A percentile compares a stretch with the other conserved stretches of the same genome.
phyloP scores from a whole-genome alignment of 805 yeast species.

The Metschnikowia similis region DNA sequence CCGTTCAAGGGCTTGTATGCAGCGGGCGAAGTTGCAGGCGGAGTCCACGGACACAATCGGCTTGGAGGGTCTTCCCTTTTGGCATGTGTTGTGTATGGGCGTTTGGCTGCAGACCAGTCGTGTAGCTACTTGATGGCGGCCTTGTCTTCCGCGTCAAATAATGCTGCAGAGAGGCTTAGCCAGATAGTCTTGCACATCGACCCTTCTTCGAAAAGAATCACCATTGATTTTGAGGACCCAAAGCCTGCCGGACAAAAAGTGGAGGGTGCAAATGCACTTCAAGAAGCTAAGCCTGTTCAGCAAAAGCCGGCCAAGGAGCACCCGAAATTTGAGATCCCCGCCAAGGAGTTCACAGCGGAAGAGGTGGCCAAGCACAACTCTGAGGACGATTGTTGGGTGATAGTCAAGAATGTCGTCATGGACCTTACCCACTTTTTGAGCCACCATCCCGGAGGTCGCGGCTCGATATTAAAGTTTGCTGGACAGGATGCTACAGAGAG shows the following conservation, averaged over 20 bases:
- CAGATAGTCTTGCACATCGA: constrained; percentile 18
- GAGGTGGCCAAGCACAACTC: constrained; percentile 48
- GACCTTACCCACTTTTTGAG: constrained; percentile 43
- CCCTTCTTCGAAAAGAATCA: constrained; percentile 33
- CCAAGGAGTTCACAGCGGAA: constrained; percentile 41
- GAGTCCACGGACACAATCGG: constrained; percentile 43
- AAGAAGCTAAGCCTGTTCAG: background rate
- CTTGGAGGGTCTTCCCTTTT: constrained; percentile 42
- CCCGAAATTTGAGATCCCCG: constrained; percentile 39
- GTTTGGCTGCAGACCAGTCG: constrained; percentile 42
- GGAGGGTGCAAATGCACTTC: background rate
- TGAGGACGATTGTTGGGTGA: constrained; percentile 48
- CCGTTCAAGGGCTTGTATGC: constrained; percentile 38
- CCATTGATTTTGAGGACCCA: constrained; percentile 28
- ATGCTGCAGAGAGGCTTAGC: constrained; percentile 12
- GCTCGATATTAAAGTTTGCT: constrained; percentile 46
- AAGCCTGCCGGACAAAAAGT: background rate
- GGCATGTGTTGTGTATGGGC: constrained; percentile 44
- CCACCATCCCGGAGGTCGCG: constrained; percentile 60
- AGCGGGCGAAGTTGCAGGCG: constrained; percentile 45
- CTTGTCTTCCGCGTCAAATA: constrained; percentile 4
- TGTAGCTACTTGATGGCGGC: constrained; percentile 22
- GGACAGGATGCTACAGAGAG: constrained; percentile 49
- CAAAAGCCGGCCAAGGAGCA: constrained; percentile 1
- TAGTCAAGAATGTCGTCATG: constrained; percentile 49